Conservation (phyloP, 2,329 filamentous ascomycete genomes). For the Cordyceps farinosa region DNA sequence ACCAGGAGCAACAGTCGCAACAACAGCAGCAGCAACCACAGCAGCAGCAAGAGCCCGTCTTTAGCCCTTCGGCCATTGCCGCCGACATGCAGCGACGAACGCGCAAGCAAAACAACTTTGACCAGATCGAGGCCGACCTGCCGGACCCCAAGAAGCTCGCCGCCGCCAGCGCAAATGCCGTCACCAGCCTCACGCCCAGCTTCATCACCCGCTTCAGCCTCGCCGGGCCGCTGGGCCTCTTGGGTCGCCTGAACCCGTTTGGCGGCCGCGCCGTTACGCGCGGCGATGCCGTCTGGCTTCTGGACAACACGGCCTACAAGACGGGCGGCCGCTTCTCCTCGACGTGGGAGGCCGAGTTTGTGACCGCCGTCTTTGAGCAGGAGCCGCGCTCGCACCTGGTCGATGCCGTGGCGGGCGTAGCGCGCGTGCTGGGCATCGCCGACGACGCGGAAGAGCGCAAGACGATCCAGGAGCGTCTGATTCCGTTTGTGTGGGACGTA, state of each 20-base stretch:
- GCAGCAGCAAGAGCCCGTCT: not conserved
- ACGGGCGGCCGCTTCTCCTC: conserved; percentile 36
- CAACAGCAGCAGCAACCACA: not conserved
- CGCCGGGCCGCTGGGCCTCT: conserved; percentile 44
- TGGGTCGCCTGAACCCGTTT: conserved; percentile 55
- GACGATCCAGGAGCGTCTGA: conserved; percentile 64
- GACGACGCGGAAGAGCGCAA: conserved; percentile 54
- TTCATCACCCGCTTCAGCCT: conserved; percentile 29
- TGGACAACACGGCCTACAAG: conserved; percentile 84
- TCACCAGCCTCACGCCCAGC: not conserved
- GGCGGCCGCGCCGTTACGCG: conserved; percentile 53
- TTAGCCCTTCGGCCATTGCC: conserved; percentile 18
- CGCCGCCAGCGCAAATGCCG: conserved; percentile 23
- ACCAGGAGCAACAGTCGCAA: not conserved
- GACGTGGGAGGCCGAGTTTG: conserved; percentile 76
- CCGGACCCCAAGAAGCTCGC: conserved; percentile 32
- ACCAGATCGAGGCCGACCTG: conserved; percentile 41
- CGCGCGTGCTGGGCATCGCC: conserved; percentile 63
- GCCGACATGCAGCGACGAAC: conserved; percentile 25
- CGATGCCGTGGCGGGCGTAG: conserved; percentile 66
- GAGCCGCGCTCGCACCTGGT: conserved; percentile 64
- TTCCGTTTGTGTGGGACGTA: conserved; percentile 75
- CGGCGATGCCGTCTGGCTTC: conserved; percentile 76
- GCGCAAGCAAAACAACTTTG: conserved; percentile 39
- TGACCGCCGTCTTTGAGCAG: conserved; percentile 76